Conservation (phyloP, 176 grass and related monocot species). For the Carex pumila region DNA sequence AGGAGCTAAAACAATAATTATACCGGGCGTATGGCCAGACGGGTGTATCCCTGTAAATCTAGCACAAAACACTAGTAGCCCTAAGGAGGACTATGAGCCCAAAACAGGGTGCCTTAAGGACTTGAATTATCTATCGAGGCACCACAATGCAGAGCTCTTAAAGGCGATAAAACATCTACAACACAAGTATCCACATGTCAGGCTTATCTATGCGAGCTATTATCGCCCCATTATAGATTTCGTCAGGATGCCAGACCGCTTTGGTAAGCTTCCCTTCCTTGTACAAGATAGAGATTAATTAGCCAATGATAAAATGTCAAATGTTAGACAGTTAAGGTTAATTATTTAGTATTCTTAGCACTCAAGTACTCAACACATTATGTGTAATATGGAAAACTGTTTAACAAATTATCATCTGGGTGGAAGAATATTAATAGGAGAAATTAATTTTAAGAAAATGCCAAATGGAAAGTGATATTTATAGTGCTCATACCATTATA, state of each 20-base stretch:
- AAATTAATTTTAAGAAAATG: not conserved
- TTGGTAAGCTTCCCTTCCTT: slow-evolving; percentile 22
- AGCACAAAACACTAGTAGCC: not conserved
- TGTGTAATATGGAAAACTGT: no score
- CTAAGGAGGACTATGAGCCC: slow-evolving; percentile 15
- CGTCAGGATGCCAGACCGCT: slow-evolving; percentile 19
- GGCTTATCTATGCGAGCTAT: slow-evolving; percentile 35
- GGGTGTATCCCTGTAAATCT: slow-evolving; percentile 34
- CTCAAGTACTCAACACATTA: no score
- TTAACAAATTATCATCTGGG: no score
- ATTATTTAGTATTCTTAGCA: no score
- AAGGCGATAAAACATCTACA: slow-evolving; percentile 13
- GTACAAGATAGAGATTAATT: not conserved
- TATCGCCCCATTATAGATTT: slow-evolving; percentile 38
- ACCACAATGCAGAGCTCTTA: slow-evolving; percentile 39
- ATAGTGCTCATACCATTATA: no score
- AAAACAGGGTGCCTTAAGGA: slow-evolving; percentile 38
- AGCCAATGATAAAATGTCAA: not conserved
- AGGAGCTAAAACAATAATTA: slow-evolving; percentile 14
- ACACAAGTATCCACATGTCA: slow-evolving; percentile 10
- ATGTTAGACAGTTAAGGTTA: no score
- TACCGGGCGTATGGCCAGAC: slow-evolving; percentile 23
- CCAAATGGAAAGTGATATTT: not conserved
- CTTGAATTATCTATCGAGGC: slow-evolving; percentile 25
- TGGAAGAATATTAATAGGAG: no score